Conservation (phyloP, 805 yeast genomes). For the Ogataea chonburiensis region DNA sequence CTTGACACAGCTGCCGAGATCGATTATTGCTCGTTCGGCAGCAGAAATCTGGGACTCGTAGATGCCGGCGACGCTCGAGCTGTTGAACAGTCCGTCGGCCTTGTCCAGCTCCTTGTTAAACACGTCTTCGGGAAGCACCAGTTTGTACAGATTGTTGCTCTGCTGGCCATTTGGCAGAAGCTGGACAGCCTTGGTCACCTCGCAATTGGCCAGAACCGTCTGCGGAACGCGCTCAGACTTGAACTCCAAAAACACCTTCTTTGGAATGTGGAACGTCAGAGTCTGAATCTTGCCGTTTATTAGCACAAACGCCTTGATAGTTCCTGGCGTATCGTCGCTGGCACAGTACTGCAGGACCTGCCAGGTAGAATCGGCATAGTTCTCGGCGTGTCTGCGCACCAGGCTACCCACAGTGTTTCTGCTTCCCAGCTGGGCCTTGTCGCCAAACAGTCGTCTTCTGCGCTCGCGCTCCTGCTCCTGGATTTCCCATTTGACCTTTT, state of each 20-base stretch:
- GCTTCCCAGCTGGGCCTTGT: constrained; percentile 41
- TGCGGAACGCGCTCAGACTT: constrained; percentile 39
- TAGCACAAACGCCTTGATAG: constrained; percentile 65
- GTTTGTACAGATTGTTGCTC: constrained; percentile 51
- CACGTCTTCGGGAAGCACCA: constrained; percentile 65
- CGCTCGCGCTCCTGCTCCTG: constrained; percentile 72
- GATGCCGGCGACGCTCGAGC: constrained; percentile 59
- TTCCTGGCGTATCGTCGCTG: constrained; percentile 68
- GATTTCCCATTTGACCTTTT: constrained; percentile 83
- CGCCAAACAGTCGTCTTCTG: constrained; percentile 78
- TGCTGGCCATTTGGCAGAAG: constrained; percentile 69
- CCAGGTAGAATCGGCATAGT: constrained; percentile 79
- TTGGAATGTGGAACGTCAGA: constrained; percentile 70
- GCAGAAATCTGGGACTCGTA: constrained; percentile 74
- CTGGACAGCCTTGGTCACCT: constrained; percentile 57
- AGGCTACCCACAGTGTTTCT: constrained; percentile 66
- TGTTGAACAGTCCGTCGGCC: constrained; percentile 62
- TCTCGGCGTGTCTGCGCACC: constrained; percentile 76
- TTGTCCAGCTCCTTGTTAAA: constrained; percentile 56
- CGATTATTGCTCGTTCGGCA: constrained; percentile 72
- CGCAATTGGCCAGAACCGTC: constrained; percentile 46
- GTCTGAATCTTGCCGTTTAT: constrained; percentile 73
- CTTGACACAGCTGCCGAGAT: constrained; percentile 69
- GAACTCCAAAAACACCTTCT: constrained; percentile 67
- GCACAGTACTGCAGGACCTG: constrained; percentile 70